Evolutionary conservation across 768 basidiomycete species (phyloP), one percentile per base, ranked within the genome.

Genomic region (Cystobasidium ongulense): DNA sequence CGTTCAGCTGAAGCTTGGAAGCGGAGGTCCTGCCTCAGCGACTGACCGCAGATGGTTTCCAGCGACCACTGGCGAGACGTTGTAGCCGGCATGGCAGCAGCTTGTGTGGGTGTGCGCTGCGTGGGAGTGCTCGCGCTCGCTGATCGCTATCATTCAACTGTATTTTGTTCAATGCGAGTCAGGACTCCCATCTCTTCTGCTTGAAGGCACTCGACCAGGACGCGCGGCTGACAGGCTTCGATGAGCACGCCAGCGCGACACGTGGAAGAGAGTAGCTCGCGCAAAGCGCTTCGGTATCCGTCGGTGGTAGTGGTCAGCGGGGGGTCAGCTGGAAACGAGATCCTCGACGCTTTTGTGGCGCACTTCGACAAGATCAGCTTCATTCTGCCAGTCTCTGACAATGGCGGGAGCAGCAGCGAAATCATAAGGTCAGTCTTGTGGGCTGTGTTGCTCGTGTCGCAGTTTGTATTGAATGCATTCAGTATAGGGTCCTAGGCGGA

Each of bases 331-430:
- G 91, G 92, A 62, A 97, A 97, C 79, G 86, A 90, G 25, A 89
- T 97, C 76, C 92, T 91, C 76, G 84, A 89, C 46, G 91, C 92
- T 1, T 96, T 97, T 79, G 85, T 84, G 1, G 81, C 36, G 25
- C 53, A 46, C 13, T 75, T 71, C 35, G 84, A 21, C 78, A 84
- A 74, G 88, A 90, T 27, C 88, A 87, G 78, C 92, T 93, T 78
- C 88, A 59, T 93, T 29, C 84, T 97, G 38, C 94, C 94, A 4
- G 91, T 97, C 36, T 94, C 92, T 5, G 94, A 97, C 79, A 92
- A 97, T 80, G 94, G 94, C 0, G 94, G 94, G 53, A 92, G 91
- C 1, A 95, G 92, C 1, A 90, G 90, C 76, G 93, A 96, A 65
- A 74, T 76, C 27, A 43, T 73, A 29, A 27, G 64, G 70, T 71